Percentiles rank a stretch among this genome's conserved stretches.
These are phyloP conservation scores for Ogataea siamensis DNA, from an alignment of 805 yeast species.

Conservation along the genomic window DNA sequence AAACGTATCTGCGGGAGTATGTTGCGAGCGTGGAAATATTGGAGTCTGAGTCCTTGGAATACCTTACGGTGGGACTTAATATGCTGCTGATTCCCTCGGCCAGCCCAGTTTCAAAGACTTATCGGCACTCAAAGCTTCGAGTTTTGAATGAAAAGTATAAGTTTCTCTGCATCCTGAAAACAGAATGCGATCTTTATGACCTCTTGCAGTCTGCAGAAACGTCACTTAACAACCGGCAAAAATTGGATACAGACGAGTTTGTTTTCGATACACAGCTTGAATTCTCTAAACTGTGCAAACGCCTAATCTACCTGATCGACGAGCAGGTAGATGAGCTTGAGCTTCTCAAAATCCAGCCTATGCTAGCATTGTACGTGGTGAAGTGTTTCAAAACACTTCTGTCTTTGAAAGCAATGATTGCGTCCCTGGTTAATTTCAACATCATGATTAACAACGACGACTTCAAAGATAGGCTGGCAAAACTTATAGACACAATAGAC, in stretches of 20 bases:
- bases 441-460: slow-evolving; percentile 19
- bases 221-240: not conserved
- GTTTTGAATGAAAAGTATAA: slow-evolving; percentile 24
- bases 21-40: slow-evolving; percentile 14
- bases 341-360: slow-evolving; percentile 24
- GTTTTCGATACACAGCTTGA: slow-evolving; percentile 32
- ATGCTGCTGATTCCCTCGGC: slow-evolving; percentile 21
- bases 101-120: slow-evolving; percentile 16
- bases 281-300: slow-evolving; percentile 29
- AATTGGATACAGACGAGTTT: slow-evolving; percentile 26
- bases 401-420: slow-evolving; percentile 17
- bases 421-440: slow-evolving; percentile 27
- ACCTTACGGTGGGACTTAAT: slow-evolving; percentile 27
- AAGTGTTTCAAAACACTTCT: slow-evolving; percentile 29
- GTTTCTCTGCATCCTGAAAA: slow-evolving; percentile 28
- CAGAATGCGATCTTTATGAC: slow-evolving; percentile 22
- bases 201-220: slow-evolving; percentile 15
- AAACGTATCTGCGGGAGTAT: slow-evolving; percentile 18
- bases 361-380: slow-evolving; percentile 26
- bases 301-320: slow-evolving; percentile 28
- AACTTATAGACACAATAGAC: slow-evolving; percentile 23
- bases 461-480: slow-evolving; percentile 25
- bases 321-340: slow-evolving; percentile 34
- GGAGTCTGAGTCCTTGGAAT: slow-evolving; percentile 21
- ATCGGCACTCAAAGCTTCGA: slow-evolving; percentile 13